Conservation (phyloP, 495 filamentous ascomycete genomes). For the Tricharina praecox region DNA sequence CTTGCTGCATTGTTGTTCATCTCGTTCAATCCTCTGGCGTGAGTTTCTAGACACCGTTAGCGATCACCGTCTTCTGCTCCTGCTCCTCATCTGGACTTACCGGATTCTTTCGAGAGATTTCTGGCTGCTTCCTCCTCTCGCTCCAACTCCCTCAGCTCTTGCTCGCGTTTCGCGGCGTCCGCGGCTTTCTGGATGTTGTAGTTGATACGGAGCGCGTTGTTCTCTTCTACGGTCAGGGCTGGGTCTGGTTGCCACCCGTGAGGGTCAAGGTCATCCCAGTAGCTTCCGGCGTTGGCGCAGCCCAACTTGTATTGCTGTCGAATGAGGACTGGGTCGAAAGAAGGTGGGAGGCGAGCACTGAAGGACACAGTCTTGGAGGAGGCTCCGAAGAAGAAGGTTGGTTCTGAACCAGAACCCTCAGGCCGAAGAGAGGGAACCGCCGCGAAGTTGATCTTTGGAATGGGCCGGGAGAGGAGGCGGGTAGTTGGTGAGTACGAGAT, state of each 20-base stretch:
- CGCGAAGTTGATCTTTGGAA: background rate
- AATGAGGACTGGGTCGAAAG: conserved; percentile 1
- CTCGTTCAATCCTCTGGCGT: no score
- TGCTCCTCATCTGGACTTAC: no score
- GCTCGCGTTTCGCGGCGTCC: background rate
- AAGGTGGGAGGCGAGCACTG: background rate
- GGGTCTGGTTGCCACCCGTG: conserved; percentile 4
- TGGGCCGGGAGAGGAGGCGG: background rate
- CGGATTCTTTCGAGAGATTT: no score
- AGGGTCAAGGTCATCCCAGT: conserved; percentile 1
- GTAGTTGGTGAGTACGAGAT: no score
- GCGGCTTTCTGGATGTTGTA: background rate
- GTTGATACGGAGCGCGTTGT: conserved; percentile 1
- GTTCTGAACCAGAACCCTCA: background rate
- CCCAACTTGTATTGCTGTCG: background rate
- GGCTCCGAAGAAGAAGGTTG: background rate
- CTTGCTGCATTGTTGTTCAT: no score
- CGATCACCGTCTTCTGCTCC: no score
- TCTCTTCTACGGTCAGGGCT: conserved; percentile 1
- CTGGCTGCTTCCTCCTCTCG: background rate
- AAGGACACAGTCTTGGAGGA: background rate
- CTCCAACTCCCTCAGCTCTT: background rate
- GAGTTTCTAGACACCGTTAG: no score
- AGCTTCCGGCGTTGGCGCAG: background rate
- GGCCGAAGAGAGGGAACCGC: background rate